phyloP scores from a whole-genome alignment of 2,329 filamentous ascomycete species.

The Trichoderma polysporum region DNA sequence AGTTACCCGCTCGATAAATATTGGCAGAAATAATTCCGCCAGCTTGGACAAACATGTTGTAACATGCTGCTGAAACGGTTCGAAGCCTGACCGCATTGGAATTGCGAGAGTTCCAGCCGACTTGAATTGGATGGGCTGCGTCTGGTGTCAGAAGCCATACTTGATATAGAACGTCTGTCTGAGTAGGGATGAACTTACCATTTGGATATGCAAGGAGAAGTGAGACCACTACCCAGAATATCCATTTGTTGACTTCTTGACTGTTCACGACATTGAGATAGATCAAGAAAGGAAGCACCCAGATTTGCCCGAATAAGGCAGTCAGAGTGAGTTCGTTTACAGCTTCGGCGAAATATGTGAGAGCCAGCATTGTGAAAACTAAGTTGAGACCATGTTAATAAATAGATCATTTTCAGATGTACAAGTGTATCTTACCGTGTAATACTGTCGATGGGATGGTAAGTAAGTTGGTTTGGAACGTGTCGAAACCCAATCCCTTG shows the following conservation, averaged over 20 bases:
- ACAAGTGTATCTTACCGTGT: not conserved
- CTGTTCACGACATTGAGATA: constrained; percentile 41
- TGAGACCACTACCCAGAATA: constrained; percentile 36
- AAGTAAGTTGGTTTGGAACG: constrained; percentile 47
- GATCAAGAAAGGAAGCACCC: constrained; percentile 53
- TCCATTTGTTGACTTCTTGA: constrained; percentile 32
- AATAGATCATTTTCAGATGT: not conserved
- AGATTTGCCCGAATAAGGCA: constrained; percentile 45
- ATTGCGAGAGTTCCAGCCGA: constrained; percentile 61
- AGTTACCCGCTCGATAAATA: constrained; percentile 39
- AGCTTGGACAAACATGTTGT: constrained; percentile 56
- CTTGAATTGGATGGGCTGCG: constrained; percentile 41
- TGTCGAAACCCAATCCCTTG: constrained; percentile 41
- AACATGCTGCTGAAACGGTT: constrained; percentile 59
- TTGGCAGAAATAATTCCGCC: constrained; percentile 45
- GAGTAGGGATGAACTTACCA: constrained; percentile 29
- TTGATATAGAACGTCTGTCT: not conserved
- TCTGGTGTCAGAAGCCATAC: constrained; percentile 27
- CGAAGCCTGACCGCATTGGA: constrained; percentile 61
- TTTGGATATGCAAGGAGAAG: constrained; percentile 41
- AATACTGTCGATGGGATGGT: constrained; percentile 41
- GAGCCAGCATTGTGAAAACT: constrained; percentile 22
- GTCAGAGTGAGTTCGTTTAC: constrained; percentile 32
- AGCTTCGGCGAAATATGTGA: constrained; percentile 21
- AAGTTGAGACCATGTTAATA: not conserved